These are phyloP conservation scores for Globisporangium acanthophoron DNA, from an alignment of 352 stramenopile genomes.

Conservation along the genomic window DNA sequence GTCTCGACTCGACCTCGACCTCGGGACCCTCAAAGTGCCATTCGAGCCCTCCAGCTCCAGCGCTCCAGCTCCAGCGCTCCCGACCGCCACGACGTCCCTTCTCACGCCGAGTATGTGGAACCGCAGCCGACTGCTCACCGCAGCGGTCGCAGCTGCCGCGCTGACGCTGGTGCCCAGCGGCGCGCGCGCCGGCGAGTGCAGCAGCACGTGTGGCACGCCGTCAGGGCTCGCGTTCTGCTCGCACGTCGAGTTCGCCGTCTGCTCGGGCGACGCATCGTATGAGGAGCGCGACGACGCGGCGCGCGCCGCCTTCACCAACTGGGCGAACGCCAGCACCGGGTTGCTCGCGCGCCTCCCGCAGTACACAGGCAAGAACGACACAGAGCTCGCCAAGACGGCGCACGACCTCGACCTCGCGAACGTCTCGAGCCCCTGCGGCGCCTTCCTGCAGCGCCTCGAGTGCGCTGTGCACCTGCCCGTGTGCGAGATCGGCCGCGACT, in stretches of 20 bases:
- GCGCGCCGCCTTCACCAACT: conserved; percentile 31
- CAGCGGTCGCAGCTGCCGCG: conserved; percentile 1
- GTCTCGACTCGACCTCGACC: not conserved
- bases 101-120: not conserved
- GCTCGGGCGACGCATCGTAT: conserved; percentile 47
- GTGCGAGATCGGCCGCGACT: conserved; percentile 74
- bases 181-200: conserved; percentile 29
- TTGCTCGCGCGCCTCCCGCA: conserved; percentile 41
- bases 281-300: conserved; percentile 51
- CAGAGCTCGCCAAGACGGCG: conserved; percentile 33
- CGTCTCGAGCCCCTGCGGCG: conserved; percentile 48
- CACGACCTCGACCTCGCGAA: conserved; percentile 57
- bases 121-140: not conserved
- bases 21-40: too few relatives aligned
- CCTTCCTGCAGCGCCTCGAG: conserved; percentile 51
- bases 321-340: conserved; percentile 41
- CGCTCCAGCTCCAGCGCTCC: not conserved
- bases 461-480: conserved; percentile 75
- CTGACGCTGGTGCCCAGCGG: not conserved
- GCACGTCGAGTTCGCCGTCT: conserved; percentile 73
- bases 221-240: conserved; percentile 72
- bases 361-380: conserved; percentile 28
- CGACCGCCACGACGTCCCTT: not conserved
- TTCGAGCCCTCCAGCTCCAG: not conserved
- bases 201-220: conserved; percentile 70